Conservation (phyloP, 768 basidiomycete species). For the Strobilomyces echinocephalus region DNA sequence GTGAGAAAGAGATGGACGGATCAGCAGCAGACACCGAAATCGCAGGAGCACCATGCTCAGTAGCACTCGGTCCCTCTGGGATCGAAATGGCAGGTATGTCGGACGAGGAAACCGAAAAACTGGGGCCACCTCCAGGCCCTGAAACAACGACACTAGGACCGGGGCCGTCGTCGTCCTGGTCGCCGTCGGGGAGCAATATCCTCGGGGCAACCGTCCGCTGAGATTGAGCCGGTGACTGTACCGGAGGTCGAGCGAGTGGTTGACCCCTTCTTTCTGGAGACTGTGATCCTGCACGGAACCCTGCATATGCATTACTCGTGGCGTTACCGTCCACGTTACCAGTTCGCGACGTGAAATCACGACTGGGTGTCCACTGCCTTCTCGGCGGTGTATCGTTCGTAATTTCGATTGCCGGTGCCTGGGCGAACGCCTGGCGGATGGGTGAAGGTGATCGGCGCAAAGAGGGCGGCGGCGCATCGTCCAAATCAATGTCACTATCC, state of each 20-base stretch:
- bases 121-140: conserved; percentile 15
- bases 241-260: neutral
- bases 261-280: conserved; percentile 18
- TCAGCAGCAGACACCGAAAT: conserved; percentile 16
- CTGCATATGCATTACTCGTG: neutral
- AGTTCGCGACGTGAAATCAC: conserved; percentile 14
- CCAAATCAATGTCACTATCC: conserved; percentile 31
- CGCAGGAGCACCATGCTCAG: conserved; percentile 16
- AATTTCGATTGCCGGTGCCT: conserved; percentile 29
- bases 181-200: conserved; percentile 32
- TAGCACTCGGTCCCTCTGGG: conserved; percentile 25
- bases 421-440: conserved; percentile 12
- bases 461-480: conserved; percentile 42
- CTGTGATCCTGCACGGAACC: conserved; percentile 8
- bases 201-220: conserved; percentile 40
- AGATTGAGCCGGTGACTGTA: conserved; percentile 3
- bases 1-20: conserved; percentile 17
- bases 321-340: conserved; percentile 8
- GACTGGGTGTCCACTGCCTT: conserved; percentile 27
- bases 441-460: conserved; percentile 35
- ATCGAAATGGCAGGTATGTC: conserved; percentile 17
- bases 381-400: conserved; percentile 23
- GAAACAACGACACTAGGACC: conserved; percentile 32
- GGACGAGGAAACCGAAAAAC: conserved; percentile 26
- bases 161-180: conserved; percentile 1